Conservation (phyloP, 192 early-diverging fungal species). For the Backusella sp. region DNA sequence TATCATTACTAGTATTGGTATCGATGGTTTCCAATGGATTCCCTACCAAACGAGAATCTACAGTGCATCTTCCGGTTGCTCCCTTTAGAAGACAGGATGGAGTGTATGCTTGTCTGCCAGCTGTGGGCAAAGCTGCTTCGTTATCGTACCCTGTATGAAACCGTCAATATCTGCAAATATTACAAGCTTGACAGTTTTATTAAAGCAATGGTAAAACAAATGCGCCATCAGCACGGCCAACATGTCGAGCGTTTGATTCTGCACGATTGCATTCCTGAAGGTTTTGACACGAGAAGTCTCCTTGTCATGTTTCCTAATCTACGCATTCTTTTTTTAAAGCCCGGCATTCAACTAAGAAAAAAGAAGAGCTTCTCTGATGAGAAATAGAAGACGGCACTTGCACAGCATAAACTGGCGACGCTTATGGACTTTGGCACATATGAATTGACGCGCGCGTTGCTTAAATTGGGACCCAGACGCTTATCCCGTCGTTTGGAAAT, state of each 20-base stretch:
- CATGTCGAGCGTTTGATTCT: neutral
- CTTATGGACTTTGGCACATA: too few relatives aligned
- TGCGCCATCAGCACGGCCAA: too few relatives aligned
- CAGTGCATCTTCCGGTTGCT: neutral
- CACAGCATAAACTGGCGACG: too few relatives aligned
- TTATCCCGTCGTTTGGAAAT: too few relatives aligned
- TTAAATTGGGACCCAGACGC: too few relatives aligned
- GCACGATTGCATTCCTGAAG: neutral
- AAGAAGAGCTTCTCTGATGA: too few relatives aligned
- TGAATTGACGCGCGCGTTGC: too few relatives aligned
- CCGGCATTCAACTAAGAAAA: too few relatives aligned
- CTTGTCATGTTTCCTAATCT: too few relatives aligned
- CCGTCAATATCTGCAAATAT: neutral
- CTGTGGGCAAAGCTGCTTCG: neutral
- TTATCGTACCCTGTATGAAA: neutral
- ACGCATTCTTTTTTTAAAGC: too few relatives aligned
- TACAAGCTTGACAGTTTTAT: neutral
- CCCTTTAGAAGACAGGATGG: neutral
- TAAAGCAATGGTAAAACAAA: too few relatives aligned
- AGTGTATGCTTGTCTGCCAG: neutral
- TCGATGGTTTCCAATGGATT: neutral
- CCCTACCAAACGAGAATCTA: neutral
- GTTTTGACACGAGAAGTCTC: neutral
- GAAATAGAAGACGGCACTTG: too few relatives aligned
- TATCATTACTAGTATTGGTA: neutral